phyloP scores from a whole-genome alignment of 805 yeast genomes.

The Nakazawaea pomicola region DNA sequence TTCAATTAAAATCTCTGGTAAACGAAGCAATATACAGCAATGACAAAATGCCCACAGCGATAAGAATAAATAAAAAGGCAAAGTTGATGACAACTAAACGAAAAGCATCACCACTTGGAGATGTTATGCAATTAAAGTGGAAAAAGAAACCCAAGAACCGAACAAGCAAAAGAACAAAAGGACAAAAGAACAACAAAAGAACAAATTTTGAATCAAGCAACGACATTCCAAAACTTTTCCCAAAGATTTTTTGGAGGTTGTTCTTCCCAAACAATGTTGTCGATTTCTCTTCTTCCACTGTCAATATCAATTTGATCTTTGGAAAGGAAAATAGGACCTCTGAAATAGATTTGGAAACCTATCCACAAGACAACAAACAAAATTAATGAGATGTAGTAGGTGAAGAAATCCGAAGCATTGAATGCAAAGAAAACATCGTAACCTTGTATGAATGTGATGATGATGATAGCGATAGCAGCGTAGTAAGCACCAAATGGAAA shows the following conservation, averaged over 20 bases:
- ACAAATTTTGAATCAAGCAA: slow-evolving; percentile 24
- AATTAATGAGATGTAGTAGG: slow-evolving; percentile 66
- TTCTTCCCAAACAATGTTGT: slow-evolving; percentile 55
- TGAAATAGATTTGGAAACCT: slow-evolving; percentile 48
- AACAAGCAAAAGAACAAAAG: neutral
- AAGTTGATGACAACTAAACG: too few relatives aligned
- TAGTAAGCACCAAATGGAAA: slow-evolving; percentile 70
- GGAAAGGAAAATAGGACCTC: slow-evolving; percentile 40
- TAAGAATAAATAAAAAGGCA: too few relatives aligned
- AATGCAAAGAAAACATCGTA: slow-evolving; percentile 56
- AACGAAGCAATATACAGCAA: too few relatives aligned
- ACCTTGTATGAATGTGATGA: slow-evolving; percentile 70
- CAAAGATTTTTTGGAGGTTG: slow-evolving; percentile 45
- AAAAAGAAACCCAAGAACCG: too few relatives aligned
- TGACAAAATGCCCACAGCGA: too few relatives aligned
- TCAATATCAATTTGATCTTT: slow-evolving; percentile 65
- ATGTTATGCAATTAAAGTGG: too few relatives aligned
- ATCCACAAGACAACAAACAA: slow-evolving; percentile 53
- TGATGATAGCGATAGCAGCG: slow-evolving; percentile 45
- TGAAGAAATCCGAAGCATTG: slow-evolving; percentile 54
- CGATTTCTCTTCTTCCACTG: slow-evolving; percentile 60
- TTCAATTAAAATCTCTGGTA: too few relatives aligned
- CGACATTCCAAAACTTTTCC: slow-evolving; percentile 50
- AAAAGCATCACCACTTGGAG: too few relatives aligned
- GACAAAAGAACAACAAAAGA: neutral